Percentiles rank a stretch among this genome's conserved stretches.
Conservation (phyloP, 495 filamentous ascomycete genomes). For the Haplographium delicatum region DNA sequence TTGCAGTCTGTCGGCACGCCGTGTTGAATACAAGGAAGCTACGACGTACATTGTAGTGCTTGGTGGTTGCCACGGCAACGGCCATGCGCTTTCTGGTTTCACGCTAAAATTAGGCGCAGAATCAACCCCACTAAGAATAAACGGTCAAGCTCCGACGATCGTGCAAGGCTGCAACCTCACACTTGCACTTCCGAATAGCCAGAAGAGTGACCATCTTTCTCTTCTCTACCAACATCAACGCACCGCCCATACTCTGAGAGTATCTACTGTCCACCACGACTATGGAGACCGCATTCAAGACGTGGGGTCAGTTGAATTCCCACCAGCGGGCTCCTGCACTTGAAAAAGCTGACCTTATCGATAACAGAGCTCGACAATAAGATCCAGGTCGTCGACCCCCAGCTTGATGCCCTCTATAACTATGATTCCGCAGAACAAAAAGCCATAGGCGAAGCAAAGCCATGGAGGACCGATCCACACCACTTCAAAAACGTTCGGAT, state of each 20-base stretch:
- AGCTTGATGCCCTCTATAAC: constrained; percentile 84
- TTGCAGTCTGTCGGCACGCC: background rate
- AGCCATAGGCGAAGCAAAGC: constrained; percentile 50
- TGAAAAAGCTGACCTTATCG: constrained; percentile 19
- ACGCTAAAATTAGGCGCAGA: background rate
- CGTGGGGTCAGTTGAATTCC: constrained; percentile 26
- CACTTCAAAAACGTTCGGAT: constrained; percentile 94
- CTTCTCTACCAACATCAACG: background rate
- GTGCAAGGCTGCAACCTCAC: constrained; percentile 15
- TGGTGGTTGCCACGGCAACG: constrained; percentile 18
- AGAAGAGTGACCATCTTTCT: background rate
- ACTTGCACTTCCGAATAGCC: background rate
- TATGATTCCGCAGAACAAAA: constrained; percentile 67
- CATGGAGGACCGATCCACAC: constrained; percentile 77
- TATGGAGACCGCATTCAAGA: constrained; percentile 26
- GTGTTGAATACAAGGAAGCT: no score
- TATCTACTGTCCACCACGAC: background rate
- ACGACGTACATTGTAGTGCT: no score
- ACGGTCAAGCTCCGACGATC: background rate
- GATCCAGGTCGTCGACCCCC: constrained; percentile 74
- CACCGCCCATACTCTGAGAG: background rate
- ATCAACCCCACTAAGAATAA: background rate
- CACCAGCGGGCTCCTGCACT: no score
- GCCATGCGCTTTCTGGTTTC: background rate
- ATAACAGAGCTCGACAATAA: constrained; percentile 81